Percentiles rank a stretch among this genome's conserved stretches.
Evolutionary conservation across 768 basidiomycete species (phyloP).

Genomic region (Suillus placidus): DNA sequence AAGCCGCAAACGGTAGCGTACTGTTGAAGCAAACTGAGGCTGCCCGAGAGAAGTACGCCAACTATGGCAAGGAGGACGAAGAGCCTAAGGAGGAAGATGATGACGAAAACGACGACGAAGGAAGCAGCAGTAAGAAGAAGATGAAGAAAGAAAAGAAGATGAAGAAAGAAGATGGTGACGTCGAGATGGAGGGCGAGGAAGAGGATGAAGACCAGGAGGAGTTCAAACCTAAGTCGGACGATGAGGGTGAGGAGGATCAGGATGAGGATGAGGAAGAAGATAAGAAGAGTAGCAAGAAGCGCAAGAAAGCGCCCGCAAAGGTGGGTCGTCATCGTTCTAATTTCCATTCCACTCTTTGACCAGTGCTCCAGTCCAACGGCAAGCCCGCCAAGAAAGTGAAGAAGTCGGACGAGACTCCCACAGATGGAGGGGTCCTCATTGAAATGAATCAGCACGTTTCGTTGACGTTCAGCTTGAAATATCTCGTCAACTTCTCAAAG

Average conservation of each 20-base stretch:
- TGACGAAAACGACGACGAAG: slow-evolving; percentile 48
- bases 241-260: slow-evolving; percentile 49
- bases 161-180: slow-evolving; percentile 44
- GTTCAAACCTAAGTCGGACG: slow-evolving; percentile 46
- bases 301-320: slow-evolving; percentile 62
- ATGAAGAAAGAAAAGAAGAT: slow-evolving; percentile 43
- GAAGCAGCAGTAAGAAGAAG: slow-evolving; percentile 32
- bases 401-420: slow-evolving; percentile 56
- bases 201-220: slow-evolving; percentile 44
- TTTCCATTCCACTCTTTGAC: slow-evolving; percentile 22
- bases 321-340: slow-evolving; percentile 28
- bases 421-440: slow-evolving; percentile 65
- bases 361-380: slow-evolving; percentile 26
- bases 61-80: slow-evolving; percentile 47
- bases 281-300: slow-evolving; percentile 62
- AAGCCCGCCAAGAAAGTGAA: slow-evolving; percentile 62
- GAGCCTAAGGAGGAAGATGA: slow-evolving; percentile 42
- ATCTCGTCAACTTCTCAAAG: slow-evolving; percentile 96
- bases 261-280: slow-evolving; percentile 53
- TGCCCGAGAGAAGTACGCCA: slow-evolving; percentile 41
- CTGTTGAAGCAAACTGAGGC: slow-evolving; percentile 76
- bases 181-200: slow-evolving; percentile 54
- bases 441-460: slow-evolving; percentile 90
- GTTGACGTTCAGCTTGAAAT: slow-evolving; percentile 95
- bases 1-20: slow-evolving; percentile 89